Conservation (phyloP, 148 eudicot species). For the Silene conica region DNA sequence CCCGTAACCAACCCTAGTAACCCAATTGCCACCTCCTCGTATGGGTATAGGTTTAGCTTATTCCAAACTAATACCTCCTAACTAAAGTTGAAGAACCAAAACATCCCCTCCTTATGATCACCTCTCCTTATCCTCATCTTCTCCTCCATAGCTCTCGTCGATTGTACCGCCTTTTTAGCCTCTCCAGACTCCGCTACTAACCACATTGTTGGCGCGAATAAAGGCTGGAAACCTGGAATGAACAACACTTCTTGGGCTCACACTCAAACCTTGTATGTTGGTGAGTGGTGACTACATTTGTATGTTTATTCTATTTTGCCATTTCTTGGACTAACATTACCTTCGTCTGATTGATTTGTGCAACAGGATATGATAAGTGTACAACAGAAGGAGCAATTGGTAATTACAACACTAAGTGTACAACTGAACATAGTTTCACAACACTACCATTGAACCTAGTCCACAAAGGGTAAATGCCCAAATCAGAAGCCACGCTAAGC, state of each 20-base stretch:
- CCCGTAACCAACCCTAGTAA: too few relatives aligned
- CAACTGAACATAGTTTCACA: too few relatives aligned
- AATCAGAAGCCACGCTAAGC: too few relatives aligned
- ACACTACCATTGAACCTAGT: too few relatives aligned
- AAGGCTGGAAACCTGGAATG: slow-evolving; percentile 82
- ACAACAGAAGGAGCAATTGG: slow-evolving; percentile 63
- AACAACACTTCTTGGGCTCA: slow-evolving; percentile 83
- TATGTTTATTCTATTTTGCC: slow-evolving; percentile 22
- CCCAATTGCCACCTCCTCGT: too few relatives aligned
- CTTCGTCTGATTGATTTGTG: too few relatives aligned
- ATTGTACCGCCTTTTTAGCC: slow-evolving; percentile 10
- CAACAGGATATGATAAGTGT: slow-evolving; percentile 79
- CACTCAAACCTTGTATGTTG: slow-evolving; percentile 82
- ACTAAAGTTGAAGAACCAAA: too few relatives aligned
- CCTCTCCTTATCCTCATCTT: slow-evolving; percentile 17
- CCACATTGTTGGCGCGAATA: slow-evolving; percentile 89
- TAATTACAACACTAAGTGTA: too few relatives aligned
- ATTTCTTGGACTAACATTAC: too few relatives aligned
- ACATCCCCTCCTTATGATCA: slow-evolving; percentile 14
- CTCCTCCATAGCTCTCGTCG: background rate
- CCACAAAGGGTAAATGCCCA: too few relatives aligned
- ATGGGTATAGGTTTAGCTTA: too few relatives aligned
- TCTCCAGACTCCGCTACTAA: slow-evolving; percentile 49
- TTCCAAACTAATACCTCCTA: too few relatives aligned
- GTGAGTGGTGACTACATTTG: slow-evolving; percentile 69